Evolutionary conservation across 1,284 basidiomycete species (phyloP), one percentile per base, ranked within the genome.

Genomic region (Bondarzewia mesenterica): DNA sequence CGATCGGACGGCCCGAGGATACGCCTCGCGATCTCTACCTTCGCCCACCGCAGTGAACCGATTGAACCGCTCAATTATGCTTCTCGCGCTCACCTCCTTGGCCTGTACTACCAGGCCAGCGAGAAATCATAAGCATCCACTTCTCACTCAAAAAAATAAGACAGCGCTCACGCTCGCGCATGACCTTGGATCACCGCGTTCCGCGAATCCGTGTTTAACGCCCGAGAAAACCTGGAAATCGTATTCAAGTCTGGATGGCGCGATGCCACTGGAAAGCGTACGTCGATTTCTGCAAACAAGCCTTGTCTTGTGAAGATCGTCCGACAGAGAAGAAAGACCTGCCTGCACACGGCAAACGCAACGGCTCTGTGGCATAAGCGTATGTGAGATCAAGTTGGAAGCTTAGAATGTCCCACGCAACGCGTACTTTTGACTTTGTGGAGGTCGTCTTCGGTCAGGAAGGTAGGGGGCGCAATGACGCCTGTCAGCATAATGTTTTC

Each of bases 391-490:
- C 32, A 35, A 8, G n/a, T 35, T n/a, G 32, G 15, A 23, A 22
- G 32, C n/a, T 6, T 39, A n/a, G 48, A 25, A 32, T 48, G 27
- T 2, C 38, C 15, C 16, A 22, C 32, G n/a, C n/a, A 0, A 1
- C 16, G 62, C 74, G 48, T 49, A 77, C 78, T 67, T 25, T 69
- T 75, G 21, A 76, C 52, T 1, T 73, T 70, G 16, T 58, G 58
- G 58, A 81, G 71, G 40, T 77, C 62, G 2, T 71, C 66, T 44
- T 71, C 70, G 20, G 71, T 72, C 23, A 85, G 56, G 47, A 68
- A 68, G 4, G 74, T 71, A 7, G 81, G 77, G 60, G 83, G 75
- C 15, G 73, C 76, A 51, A 81, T 69, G 1, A 78, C 77, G 29
- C 67, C 78, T 77, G 50, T 44, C 29, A 23, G 7, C 26, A 15